These are phyloP conservation scores for Saksenaea vasiformis DNA, from an alignment of 371 early-diverging fungal genomes.

Conservation along the genomic window DNA sequence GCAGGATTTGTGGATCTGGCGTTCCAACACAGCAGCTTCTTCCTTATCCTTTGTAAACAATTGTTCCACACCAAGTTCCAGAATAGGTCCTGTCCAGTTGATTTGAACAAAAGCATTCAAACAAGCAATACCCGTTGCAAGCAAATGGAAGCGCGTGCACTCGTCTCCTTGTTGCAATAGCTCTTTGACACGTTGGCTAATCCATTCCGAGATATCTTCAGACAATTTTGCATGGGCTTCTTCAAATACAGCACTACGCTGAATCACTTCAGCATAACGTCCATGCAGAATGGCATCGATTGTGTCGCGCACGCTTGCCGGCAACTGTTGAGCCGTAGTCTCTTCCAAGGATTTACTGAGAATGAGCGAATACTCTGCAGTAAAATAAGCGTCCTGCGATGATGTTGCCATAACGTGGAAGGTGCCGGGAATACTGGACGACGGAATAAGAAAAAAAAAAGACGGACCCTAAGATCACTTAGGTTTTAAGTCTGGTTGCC, in stretches of 20 bases:
- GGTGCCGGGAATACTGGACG: neutral
- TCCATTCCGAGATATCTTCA: constrained; percentile 22
- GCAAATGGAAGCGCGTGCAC: constrained; percentile 22
- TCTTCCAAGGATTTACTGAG: constrained; percentile 17
- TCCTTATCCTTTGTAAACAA: constrained; percentile 23
- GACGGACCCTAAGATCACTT: neutral
- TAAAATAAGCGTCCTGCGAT: constrained; percentile 3
- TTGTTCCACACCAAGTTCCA: constrained; percentile 45
- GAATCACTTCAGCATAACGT: constrained; percentile 32
- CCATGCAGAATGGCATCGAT: constrained; percentile 31
- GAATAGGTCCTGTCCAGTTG: constrained; percentile 70
- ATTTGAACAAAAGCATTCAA: constrained; percentile 67
- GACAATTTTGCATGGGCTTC: constrained; percentile 15
- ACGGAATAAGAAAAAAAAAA: neutral
- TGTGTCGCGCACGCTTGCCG: constrained; percentile 1
- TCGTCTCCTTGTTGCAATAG: constrained; percentile 11
- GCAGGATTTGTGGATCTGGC: constrained; percentile 33
- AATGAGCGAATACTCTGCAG: constrained; percentile 19
- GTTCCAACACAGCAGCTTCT: constrained; percentile 16
- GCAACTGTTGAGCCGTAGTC: constrained; percentile 1
- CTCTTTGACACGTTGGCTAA: constrained; percentile 14
- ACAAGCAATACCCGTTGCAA: constrained; percentile 56
- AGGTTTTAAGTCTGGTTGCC: neutral
- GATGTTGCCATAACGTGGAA: neutral
- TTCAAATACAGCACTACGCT: constrained; percentile 27